A percentile compares a stretch with the other conserved stretches of the same genome.
phyloP scores from a whole-genome alignment of 2,329 filamentous ascomycete genomes.

The Mycosphaerella arachidis region DNA sequence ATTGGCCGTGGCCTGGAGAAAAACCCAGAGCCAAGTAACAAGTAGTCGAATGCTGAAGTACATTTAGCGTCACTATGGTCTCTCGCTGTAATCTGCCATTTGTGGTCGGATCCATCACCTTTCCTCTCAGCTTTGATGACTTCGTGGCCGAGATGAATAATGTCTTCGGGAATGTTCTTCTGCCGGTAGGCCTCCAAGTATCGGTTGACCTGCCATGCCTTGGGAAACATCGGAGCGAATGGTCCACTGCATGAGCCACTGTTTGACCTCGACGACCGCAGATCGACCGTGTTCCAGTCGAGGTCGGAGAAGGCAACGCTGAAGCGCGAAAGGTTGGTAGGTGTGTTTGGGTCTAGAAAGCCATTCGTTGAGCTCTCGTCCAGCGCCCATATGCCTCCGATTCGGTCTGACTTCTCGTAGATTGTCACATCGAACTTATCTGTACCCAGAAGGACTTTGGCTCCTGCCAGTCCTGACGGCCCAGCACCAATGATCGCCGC shows the following conservation, averaged over 20 bases:
- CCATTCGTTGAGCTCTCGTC: slow-evolving; percentile 28
- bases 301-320: slow-evolving; percentile 63
- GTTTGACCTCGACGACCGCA: slow-evolving; percentile 17
- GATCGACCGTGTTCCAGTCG: slow-evolving; percentile 57
- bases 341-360: slow-evolving; percentile 56
- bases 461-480: slow-evolving; percentile 42
- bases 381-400: slow-evolving; percentile 75
- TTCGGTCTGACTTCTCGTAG: slow-evolving; percentile 60
- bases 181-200: slow-evolving; percentile 65
- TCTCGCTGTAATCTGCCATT: slow-evolving; percentile 22
- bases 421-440: slow-evolving; percentile 62
- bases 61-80: slow-evolving; percentile 16
- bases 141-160: slow-evolving; percentile 44
- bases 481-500: slow-evolving; percentile 44
- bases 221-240: slow-evolving; percentile 62
- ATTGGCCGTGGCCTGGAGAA: slow-evolving; percentile 61
- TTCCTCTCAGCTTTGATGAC: slow-evolving; percentile 17
- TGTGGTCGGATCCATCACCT: background rate
- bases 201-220: slow-evolving; percentile 68
- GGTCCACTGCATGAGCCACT: slow-evolving; percentile 10
- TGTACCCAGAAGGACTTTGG: slow-evolving; percentile 64
- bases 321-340: slow-evolving; percentile 71
- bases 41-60: slow-evolving; percentile 57
- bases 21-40: slow-evolving; percentile 71
- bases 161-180: slow-evolving; percentile 50